phyloP scores from a whole-genome alignment of 2,329 filamentous ascomycete genomes.

The Chrysosporium keratinophilum region DNA sequence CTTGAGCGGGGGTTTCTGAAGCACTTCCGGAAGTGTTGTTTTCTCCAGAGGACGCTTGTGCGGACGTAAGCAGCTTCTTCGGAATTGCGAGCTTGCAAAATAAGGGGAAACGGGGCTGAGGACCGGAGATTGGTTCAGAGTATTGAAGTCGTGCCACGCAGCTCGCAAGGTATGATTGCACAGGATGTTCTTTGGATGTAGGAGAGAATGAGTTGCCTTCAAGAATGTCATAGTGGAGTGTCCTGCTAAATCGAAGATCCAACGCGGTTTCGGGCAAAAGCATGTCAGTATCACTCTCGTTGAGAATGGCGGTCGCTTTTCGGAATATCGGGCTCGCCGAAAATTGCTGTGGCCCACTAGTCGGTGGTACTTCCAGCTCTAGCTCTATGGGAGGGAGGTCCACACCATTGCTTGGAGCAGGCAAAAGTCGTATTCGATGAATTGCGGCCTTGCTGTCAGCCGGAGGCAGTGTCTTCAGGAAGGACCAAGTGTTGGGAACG shows the following conservation, averaged over 20 bases:
- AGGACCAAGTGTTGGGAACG: constrained; percentile 26
- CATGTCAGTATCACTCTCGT: constrained; percentile 29
- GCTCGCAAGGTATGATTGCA: constrained; percentile 19
- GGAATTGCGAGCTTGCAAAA: constrained; percentile 28
- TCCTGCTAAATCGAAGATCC: constrained; percentile 33
- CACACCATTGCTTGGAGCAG: constrained; percentile 20
- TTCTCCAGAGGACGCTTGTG: neutral
- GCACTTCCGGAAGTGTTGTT: neutral
- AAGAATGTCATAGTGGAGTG: constrained; percentile 24
- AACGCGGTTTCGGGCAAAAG: constrained; percentile 31
- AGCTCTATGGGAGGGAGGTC: constrained; percentile 25
- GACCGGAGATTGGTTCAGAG: constrained; percentile 8
- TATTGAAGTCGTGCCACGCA: constrained; percentile 20
- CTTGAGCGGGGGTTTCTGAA: neutral
- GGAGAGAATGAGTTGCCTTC: neutral
- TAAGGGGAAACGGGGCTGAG: constrained; percentile 21
- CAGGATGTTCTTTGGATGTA: constrained; percentile 5
- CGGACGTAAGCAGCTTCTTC: constrained; percentile 16
- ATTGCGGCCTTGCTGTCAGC: constrained; percentile 6
- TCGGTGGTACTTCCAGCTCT: constrained; percentile 25
- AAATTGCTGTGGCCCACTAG: neutral
- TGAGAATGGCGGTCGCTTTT: constrained; percentile 24
- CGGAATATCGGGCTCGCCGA: constrained; percentile 17
- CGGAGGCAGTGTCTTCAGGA: constrained; percentile 24
- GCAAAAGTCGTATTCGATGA: constrained; percentile 28